Base-by-base conservation (phyloP, 2,329 filamentous ascomycete species). In the Triangularia setosa region DNA sequence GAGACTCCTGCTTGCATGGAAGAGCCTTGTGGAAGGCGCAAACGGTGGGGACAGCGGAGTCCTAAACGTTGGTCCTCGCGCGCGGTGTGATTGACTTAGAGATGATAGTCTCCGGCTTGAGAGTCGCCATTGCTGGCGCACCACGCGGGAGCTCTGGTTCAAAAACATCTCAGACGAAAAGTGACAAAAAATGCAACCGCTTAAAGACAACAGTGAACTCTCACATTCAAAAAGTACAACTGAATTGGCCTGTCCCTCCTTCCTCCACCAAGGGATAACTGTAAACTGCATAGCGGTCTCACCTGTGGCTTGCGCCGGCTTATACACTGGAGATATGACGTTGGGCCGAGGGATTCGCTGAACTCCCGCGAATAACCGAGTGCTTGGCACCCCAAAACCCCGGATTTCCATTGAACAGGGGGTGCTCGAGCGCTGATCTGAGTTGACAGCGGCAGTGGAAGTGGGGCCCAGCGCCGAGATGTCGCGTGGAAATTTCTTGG, bases 71-170 rank as follows among this genome's bases (percentile, higher is more conserved):
- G 60, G 52, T 28, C n/a, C 40, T 48, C 40, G 40, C 40, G 21
- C 25, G 52, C 21, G 52, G 74, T 72, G 70, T 48, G 6, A 65
- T 74, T 77, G 68, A 74, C 71, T 65, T 79, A 71, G 56, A 23
- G 54, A 60, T 9, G 40, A 48, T 21, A 48, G 40, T 48, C 40
- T 5, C n/a, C 40, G n/a, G 52, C 63, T 79, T 70, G 78, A 80
- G 59, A 79, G 73, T 66, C 76, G 80, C 79, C 81, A 82, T 80
- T 84, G 83, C 67, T 77, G 79, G 67, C 79, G 79, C 67, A 85
- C 72, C 64, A 78, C 77, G 70, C 82, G 80, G 53, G 83, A 81
- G 72, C 81, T 78, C 67, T 81, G 77, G 69, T 80, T 83, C 63
- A 85, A 77, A 76, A 86, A 84, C 86, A 88, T 88, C 25, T 58